phyloP scores from a whole-genome alignment of 306 rosid species.

The Pachyrhizus erosus region DNA sequence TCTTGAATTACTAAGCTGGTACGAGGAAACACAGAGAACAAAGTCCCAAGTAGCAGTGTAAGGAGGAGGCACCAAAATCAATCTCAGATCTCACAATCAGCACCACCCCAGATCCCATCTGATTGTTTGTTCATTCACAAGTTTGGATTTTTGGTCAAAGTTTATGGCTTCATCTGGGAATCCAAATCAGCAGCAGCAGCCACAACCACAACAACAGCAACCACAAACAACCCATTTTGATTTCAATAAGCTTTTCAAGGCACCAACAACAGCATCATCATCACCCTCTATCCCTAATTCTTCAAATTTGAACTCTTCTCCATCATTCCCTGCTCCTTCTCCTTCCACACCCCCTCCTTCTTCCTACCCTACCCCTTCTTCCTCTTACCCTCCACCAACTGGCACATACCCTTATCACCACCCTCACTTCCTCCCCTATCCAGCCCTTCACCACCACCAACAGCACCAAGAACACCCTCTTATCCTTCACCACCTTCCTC shows the following conservation, averaged over 20 bases:
- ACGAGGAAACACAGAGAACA: slow-evolving; percentile 40
- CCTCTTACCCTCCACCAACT: slow-evolving; percentile 78
- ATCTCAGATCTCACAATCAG: slow-evolving; percentile 52
- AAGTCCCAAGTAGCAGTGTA: slow-evolving; percentile 30
- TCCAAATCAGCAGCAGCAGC: slow-evolving; percentile 49
- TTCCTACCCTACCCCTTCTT: slow-evolving; percentile 57
- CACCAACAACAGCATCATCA: slow-evolving; percentile 28
- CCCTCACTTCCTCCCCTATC: slow-evolving; percentile 59
- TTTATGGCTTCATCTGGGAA: slow-evolving; percentile 66
- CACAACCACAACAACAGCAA: slow-evolving; percentile 44
- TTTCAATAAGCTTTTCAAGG: slow-evolving; percentile 61
- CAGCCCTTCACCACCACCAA: slow-evolving; percentile 35
- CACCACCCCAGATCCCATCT: slow-evolving; percentile 41
- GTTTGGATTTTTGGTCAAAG: slow-evolving; percentile 32
- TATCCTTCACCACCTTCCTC: slow-evolving; percentile 48
- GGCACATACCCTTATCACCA: slow-evolving; percentile 57
- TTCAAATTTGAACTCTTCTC: slow-evolving; percentile 56
- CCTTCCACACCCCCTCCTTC: slow-evolving; percentile 56
- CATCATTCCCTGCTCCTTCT: slow-evolving; percentile 54
- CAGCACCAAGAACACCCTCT: slow-evolving; percentile 46
- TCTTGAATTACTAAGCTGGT: slow-evolving; percentile 36
- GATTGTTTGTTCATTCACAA: slow-evolving; percentile 29
- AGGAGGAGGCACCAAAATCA: slow-evolving; percentile 30
- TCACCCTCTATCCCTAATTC: slow-evolving; percentile 26
- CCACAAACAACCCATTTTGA: slow-evolving; percentile 51